These are phyloP conservation scores for Physcomitrium patens DNA, from an alignment of 225 moss, liverwort and hornwort genomes.

Conservation along the genomic window DNA sequence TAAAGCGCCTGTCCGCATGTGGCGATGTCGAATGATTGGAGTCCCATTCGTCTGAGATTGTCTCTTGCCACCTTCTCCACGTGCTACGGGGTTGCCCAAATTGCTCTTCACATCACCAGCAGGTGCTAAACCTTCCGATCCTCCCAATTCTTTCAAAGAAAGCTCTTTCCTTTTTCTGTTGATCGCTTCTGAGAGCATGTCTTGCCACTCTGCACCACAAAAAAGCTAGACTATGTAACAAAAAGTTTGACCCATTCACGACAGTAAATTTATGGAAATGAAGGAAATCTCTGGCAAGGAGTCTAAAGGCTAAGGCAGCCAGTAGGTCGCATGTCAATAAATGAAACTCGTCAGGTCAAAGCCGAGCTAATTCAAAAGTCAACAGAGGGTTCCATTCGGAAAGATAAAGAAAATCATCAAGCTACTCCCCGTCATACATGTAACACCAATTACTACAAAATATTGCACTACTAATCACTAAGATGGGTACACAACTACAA, in stretches of 20 bases:
- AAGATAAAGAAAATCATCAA: not conserved
- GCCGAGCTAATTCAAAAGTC: not conserved
- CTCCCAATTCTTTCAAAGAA: slow-evolving; percentile 31
- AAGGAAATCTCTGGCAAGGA: no score
- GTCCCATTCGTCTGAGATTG: slow-evolving; percentile 34
- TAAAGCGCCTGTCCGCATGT: slow-evolving; percentile 62
- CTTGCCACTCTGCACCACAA: slow-evolving; percentile 57
- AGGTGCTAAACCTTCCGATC: slow-evolving; percentile 11
- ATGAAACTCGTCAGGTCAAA: not conserved
- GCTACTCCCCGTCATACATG: not conserved
- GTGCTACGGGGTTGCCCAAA: slow-evolving; percentile 17
- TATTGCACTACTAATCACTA: not conserved
- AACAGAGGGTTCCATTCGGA: not conserved
- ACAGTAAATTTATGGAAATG: no score
- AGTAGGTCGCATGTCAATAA: not conserved
- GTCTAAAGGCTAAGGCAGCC: not conserved
- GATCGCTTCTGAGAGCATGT: slow-evolving; percentile 56
- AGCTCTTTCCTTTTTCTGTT: slow-evolving; percentile 59
- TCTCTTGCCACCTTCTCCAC: slow-evolving; percentile 24
- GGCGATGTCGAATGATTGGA: slow-evolving; percentile 60
- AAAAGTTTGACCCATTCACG: not conserved
- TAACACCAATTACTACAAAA: not conserved
- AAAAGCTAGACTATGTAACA: not conserved
- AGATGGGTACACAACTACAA: not conserved
- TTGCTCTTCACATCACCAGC: not conserved